phyloP scores from a whole-genome alignment of 75 land plant species.

The Cupressus sempervirens region DNA sequence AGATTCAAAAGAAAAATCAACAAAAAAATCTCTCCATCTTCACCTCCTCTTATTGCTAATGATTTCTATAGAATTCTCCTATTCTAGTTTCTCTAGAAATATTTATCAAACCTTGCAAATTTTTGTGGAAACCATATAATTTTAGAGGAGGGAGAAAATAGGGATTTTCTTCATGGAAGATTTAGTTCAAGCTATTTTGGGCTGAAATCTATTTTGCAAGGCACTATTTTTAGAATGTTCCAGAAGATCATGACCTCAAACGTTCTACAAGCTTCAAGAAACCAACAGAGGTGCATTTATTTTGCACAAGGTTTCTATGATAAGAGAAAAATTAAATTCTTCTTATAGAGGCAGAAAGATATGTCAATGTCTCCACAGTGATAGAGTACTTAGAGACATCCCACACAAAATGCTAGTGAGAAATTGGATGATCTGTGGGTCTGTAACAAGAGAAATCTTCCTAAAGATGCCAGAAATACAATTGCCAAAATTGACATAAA shows the following conservation, averaged over 20 bases:
- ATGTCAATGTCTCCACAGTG: background rate
- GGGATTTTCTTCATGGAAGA: background rate
- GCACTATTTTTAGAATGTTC: background rate
- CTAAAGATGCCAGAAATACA: background rate
- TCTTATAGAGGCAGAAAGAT: background rate
- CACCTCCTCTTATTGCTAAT: background rate
- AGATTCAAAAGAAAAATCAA: background rate
- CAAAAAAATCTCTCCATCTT: constrained; percentile 5
- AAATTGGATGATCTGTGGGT: background rate
- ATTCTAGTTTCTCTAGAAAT: no score
- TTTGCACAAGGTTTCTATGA: background rate
- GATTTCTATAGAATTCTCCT: background rate
- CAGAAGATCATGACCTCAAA: background rate
- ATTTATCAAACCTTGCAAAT: background rate
- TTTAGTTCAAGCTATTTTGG: no score
- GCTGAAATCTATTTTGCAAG: background rate
- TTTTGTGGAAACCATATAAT: background rate
- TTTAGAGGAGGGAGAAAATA: background rate
- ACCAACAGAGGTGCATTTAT: no score
- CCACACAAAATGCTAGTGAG: background rate
- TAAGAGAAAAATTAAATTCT: no score
- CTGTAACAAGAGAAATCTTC: background rate
- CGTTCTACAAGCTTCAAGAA: background rate
- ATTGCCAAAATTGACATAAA: background rate
- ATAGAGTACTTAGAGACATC: background rate